Conservation (phyloP, 1,284 basidiomycete species). For the Ceratobasidium sp. region DNA sequence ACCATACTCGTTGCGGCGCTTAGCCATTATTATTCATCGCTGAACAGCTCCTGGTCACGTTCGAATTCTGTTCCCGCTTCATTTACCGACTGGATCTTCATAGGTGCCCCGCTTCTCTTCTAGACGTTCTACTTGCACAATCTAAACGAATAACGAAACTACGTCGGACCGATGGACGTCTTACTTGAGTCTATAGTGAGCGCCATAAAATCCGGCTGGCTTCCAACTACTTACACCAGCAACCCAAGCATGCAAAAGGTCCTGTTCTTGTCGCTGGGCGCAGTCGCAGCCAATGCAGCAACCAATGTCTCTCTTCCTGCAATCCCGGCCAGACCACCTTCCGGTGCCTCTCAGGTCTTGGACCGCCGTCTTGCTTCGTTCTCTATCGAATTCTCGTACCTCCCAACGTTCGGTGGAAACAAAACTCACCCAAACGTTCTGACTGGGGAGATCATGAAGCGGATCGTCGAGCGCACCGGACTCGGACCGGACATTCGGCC, state of each 20-base stretch:
- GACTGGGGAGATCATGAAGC: slow-evolving; percentile 56
- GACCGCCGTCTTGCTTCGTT: slow-evolving; percentile 58
- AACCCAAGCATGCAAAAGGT: slow-evolving; percentile 17
- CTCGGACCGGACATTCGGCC: slow-evolving; percentile 58
- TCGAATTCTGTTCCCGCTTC: no score
- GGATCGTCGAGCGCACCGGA: slow-evolving; percentile 58
- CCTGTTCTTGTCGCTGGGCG: slow-evolving; percentile 12
- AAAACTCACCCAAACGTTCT: slow-evolving; percentile 57
- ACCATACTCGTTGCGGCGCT: neutral
- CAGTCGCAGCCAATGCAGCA: neutral
- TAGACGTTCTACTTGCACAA: neutral
- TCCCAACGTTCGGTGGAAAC: slow-evolving; percentile 58
- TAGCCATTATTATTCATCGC: neutral
- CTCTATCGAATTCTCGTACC: slow-evolving; percentile 58
- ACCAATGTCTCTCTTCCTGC: slow-evolving; percentile 33
- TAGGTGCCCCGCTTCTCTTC: slow-evolving; percentile 34
- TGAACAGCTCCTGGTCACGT: no score
- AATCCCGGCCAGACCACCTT: slow-evolving; percentile 18
- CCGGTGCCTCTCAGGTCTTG: slow-evolving; percentile 55
- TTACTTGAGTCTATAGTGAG: neutral
- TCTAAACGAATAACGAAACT: slow-evolving; percentile 19
- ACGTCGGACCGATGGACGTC: neutral
- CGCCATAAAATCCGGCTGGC: neutral
- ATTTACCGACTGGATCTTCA: slow-evolving; percentile 6
- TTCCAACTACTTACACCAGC: neutral